Percentiles rank a stretch among this genome's conserved stretches.
Conservation (phyloP, 2,329 filamentous ascomycete species). For the Fusarium abutilonis region DNA sequence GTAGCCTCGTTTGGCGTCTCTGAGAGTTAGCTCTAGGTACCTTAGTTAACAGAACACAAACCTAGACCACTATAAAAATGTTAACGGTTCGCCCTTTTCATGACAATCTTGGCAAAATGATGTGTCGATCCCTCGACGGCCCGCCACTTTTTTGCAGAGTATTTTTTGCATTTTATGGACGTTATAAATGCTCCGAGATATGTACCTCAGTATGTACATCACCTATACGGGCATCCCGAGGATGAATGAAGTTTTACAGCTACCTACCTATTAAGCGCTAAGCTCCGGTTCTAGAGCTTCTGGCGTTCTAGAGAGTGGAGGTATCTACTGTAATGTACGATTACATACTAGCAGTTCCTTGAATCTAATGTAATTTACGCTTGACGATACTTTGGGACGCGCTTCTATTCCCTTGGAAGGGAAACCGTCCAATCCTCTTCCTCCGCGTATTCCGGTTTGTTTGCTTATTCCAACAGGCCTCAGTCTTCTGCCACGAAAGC, state of each 20-base stretch:
- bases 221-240: constrained; percentile 18
- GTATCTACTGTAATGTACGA: neutral
- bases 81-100: constrained; percentile 29
- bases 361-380: too few species aligned
- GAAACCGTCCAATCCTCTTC: constrained; percentile 20
- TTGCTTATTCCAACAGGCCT: constrained; percentile 30
- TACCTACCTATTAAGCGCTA: constrained; percentile 6
- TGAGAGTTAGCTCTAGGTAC: constrained; percentile 10
- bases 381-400: too few species aligned
- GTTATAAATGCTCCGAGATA: neutral
- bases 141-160: constrained; percentile 2
- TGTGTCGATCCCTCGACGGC: constrained; percentile 24
- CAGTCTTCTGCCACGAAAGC: constrained; percentile 16
- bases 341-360: neutral
- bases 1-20: neutral
- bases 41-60: constrained; percentile 14
- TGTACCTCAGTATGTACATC: neutral
- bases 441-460: constrained; percentile 21
- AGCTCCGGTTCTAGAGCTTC: constrained; percentile 9
- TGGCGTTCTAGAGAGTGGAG: constrained; percentile 14
- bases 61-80: constrained; percentile 11
- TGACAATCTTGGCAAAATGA: constrained; percentile 25
- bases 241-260: neutral
- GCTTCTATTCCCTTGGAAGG: neutral
- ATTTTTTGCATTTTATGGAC: constrained; percentile 6